Percentiles rank a stretch among this genome's conserved stretches.
These are phyloP conservation scores for Calonectria henricotiae DNA, from an alignment of 2,329 filamentous ascomycete genomes.

Conservation along the genomic window DNA sequence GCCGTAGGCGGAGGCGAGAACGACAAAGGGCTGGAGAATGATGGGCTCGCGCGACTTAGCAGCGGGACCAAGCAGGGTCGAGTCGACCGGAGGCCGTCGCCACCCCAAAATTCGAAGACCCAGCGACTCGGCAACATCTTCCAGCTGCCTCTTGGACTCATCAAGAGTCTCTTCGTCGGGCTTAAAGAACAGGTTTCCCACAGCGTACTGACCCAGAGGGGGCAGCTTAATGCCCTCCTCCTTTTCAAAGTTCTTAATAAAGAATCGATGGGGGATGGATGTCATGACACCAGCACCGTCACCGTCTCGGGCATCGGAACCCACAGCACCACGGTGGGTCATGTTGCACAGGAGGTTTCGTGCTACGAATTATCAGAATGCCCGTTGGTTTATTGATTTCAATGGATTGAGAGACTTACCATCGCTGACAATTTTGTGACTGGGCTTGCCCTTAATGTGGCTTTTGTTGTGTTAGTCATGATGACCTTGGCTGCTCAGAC, in stretches of 20 bases:
- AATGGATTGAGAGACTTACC: constrained; percentile 71
- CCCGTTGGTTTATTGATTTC: neutral
- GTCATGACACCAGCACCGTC: constrained; percentile 99
- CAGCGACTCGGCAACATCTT: constrained; percentile 91
- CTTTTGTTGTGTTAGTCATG: constrained; percentile 63
- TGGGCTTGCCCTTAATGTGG: constrained; percentile 97
- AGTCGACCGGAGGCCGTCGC: constrained; percentile 96
- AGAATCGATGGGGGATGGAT: constrained; percentile 98
- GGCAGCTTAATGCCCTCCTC: constrained; percentile 92
- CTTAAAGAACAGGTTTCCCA: constrained; percentile 99
- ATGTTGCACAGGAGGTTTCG: constrained; percentile 98
- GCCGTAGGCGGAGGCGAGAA: constrained; percentile 89
- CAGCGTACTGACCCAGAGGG: constrained; percentile 92
- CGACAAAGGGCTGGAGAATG: constrained; percentile 96
- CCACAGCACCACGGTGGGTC: constrained; percentile 98
- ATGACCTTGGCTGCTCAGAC: neutral
- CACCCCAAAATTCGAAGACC: constrained; percentile 94
- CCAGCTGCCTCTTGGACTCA: constrained; percentile 92
- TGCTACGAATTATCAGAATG: constrained; percentile 66
- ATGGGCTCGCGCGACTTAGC: constrained; percentile 94
- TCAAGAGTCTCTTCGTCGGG: constrained; percentile 91
- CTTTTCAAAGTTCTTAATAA: constrained; percentile 97
- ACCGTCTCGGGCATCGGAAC: constrained; percentile 97
- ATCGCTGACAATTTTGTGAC: constrained; percentile 99
- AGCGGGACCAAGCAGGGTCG: constrained; percentile 91